phyloP scores from a whole-genome alignment of 2,329 filamentous ascomycete genomes.

The Cytospora schulzeri region DNA sequence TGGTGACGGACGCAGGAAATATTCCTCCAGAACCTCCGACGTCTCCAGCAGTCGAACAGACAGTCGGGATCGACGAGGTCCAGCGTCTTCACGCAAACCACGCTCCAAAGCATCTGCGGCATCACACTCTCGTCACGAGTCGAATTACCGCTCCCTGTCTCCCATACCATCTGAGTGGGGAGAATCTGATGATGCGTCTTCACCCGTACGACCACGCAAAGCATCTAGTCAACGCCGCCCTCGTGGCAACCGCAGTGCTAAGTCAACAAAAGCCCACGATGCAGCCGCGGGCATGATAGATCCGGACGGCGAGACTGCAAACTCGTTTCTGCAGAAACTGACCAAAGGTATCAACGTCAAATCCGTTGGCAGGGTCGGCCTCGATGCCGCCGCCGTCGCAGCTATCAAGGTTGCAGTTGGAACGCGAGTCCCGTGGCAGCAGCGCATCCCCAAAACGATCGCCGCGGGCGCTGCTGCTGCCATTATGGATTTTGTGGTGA shows the following conservation, averaged over 20 bases:
- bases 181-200: not conserved
- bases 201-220: not conserved
- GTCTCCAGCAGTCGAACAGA: slow-evolving; percentile 1
- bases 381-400: slow-evolving; percentile 25
- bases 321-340: slow-evolving; percentile 19
- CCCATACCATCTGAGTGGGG: slow-evolving; percentile 24
- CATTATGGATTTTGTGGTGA: slow-evolving; percentile 24
- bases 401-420: slow-evolving; percentile 26
- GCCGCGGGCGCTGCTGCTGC: slow-evolving; percentile 22
- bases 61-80: not conserved
- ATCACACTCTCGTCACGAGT: slow-evolving; percentile 11
- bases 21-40: not conserved
- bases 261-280: not conserved
- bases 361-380: slow-evolving; percentile 23
- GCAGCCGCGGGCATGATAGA: slow-evolving; percentile 13
- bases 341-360: slow-evolving; percentile 22
- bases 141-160: slow-evolving; percentile 13
- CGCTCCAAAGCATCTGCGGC: slow-evolving; percentile 1
- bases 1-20: not conserved
- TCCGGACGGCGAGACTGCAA: slow-evolving; percentile 21
- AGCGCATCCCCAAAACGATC: slow-evolving; percentile 23
- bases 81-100: not conserved
- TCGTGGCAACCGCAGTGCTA: not conserved
- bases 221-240: not conserved
- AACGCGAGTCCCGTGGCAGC: slow-evolving; percentile 26